Conservation (phyloP, 768 basidiomycete species). For the Russula compacta region DNA sequence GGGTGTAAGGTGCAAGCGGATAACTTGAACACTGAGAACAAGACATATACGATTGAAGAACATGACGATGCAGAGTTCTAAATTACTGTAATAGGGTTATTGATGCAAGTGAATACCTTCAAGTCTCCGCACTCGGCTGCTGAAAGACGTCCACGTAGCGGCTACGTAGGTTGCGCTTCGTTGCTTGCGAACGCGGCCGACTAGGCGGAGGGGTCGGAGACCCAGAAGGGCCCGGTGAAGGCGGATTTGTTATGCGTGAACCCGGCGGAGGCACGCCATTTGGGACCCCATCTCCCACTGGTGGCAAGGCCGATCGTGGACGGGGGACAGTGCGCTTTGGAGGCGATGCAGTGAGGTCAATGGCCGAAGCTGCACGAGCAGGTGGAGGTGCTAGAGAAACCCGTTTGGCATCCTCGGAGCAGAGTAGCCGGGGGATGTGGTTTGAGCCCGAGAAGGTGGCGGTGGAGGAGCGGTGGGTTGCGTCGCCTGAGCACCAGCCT, state of each 20-base stretch:
- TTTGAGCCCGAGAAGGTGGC: conserved; percentile 80
- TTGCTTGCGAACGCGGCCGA: conserved; percentile 47
- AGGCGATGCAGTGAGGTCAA: conserved; percentile 47
- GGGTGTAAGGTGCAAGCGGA: neutral
- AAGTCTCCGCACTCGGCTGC: conserved; percentile 26
- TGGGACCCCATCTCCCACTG: conserved; percentile 28
- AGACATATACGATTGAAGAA: conserved; percentile 2
- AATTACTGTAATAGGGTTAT: neutral
- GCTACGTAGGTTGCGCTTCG: conserved; percentile 70
- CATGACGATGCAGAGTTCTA: neutral
- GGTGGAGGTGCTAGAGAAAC: conserved; percentile 34
- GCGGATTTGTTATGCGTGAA: conserved; percentile 20
- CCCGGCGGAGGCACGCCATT: conserved; percentile 29
- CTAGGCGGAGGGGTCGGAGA: conserved; percentile 39
- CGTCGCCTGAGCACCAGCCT: conserved; percentile 50
- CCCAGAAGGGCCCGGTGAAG: conserved; percentile 34
- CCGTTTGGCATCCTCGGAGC: conserved; percentile 31
- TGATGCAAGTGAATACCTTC: neutral
- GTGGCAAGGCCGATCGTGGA: conserved; percentile 57
- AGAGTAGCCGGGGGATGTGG: conserved; percentile 66
- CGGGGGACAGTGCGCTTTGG: conserved; percentile 45
- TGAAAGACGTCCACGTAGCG: conserved; percentile 91
- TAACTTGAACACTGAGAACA: neutral
- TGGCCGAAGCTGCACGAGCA: conserved; percentile 51
- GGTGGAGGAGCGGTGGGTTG: conserved; percentile 51